Evolutionary conservation across 176 grass and related monocot genomes (phyloP), one percentile per base, ranked within the genome.

Genomic region (Saccharum spontaneum): DNA sequence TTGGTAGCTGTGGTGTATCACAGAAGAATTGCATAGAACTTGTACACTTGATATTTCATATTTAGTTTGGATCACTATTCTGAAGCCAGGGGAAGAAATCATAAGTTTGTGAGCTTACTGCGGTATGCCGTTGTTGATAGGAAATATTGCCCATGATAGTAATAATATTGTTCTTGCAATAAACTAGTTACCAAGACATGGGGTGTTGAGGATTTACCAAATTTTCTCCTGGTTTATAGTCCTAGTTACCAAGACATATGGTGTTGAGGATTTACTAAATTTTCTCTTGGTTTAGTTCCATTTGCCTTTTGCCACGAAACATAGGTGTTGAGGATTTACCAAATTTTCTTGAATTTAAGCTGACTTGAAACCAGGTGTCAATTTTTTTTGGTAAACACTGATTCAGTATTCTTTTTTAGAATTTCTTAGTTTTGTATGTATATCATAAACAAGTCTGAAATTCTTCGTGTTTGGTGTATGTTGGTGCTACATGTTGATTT

Each of bases 381-480:
- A 8, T 30, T 73, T 22, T 62, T 83, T 30, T 31, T 3, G 16
- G 8, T 5, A 31, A 55, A 41, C 17, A 18, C 44, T 15, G 62
- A 10, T 26, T 1, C 3, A 18, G 7, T 43, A 11, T 82, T 18
- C 17, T 69, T 28, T 49, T 67, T 10, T 67, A 44, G 4, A 38
- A 60, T 72, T 16, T 30, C 15, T 48, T 34, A 48, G 18, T 67
- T 68, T 45, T 59, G 54, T 59, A 6, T 84, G 38, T 48, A 80
- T 12, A 39, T 26, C 30, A 15, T 23, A 50, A 34, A 69, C 37
- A 68, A 61, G 8, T 30, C 46, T 24, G 38, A 75, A 88, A 78
- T 36, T 71, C 63, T 46, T 64, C 62, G 62, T 68, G 34, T 84
- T 36, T 79, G 61, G 9, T 75, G 20, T 16, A 54, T 64, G 57